These are phyloP conservation scores for Debaryomycetaceae sp. DNA, from an alignment of 1,139 yeast species.

Conservation along the genomic window DNA sequence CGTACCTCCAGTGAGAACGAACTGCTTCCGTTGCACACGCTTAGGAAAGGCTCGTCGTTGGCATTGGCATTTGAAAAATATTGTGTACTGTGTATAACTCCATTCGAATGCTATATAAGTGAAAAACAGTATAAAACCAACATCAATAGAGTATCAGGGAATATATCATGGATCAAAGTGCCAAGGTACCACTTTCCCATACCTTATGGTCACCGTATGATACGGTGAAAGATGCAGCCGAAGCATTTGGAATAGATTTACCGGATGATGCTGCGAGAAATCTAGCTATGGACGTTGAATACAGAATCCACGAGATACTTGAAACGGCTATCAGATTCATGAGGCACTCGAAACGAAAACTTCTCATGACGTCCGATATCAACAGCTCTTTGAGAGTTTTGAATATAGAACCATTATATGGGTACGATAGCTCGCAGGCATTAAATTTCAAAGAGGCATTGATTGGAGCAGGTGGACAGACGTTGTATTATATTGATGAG, in stretches of 20 bases:
- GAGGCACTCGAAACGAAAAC: slow-evolving; percentile 87
- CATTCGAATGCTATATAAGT: not conserved
- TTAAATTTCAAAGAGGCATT: slow-evolving; percentile 75
- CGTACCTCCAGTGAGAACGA: no score
- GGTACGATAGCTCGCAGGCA: slow-evolving; percentile 64
- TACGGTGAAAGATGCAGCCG: slow-evolving; percentile 95
- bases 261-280: slow-evolving; percentile 94
- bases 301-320: slow-evolving; percentile 88
- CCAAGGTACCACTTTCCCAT: slow-evolving; percentile 64
- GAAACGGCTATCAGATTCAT: slow-evolving; percentile 95
- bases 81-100: not conserved
- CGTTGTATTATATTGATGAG: slow-evolving; percentile 86
- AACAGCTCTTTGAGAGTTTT: slow-evolving; percentile 77
- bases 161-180: slow-evolving; percentile 30
- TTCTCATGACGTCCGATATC: slow-evolving; percentile 78
- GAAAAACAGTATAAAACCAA: not conserved
- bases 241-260: slow-evolving; percentile 76
- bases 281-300: slow-evolving; percentile 98
- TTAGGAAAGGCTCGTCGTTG: no score
- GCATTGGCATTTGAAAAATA: no score
- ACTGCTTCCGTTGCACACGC: no score
- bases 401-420: slow-evolving; percentile 85
- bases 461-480: slow-evolving; percentile 86
- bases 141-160: not conserved
- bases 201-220: slow-evolving; percentile 98